phyloP scores from a whole-genome alignment of 805 yeast genomes.

The Candida ortonii region DNA sequence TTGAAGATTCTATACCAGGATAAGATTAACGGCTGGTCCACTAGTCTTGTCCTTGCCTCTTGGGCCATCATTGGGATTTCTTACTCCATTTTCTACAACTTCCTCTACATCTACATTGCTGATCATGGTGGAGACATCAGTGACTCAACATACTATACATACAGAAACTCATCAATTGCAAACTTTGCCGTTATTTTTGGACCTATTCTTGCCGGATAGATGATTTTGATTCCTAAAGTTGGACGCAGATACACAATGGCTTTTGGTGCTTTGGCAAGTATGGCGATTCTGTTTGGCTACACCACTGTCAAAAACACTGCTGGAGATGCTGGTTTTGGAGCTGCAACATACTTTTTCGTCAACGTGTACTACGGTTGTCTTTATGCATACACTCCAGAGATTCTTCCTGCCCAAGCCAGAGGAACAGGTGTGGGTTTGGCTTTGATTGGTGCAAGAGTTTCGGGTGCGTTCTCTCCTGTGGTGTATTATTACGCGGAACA shows the following conservation, averaged over 20 bases:
- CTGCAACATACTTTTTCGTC: slow-evolving; percentile 41
- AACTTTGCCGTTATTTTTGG: slow-evolving; percentile 42
- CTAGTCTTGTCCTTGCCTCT: slow-evolving; percentile 40
- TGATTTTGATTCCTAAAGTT: slow-evolving; percentile 27
- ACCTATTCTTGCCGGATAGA: slow-evolving; percentile 44
- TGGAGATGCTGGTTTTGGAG: slow-evolving; percentile 45
- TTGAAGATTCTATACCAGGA: slow-evolving; percentile 43
- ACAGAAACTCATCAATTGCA: slow-evolving; percentile 43
- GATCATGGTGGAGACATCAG: slow-evolving; percentile 45
- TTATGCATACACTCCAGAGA: slow-evolving; percentile 61
- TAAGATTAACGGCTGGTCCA: slow-evolving; percentile 35
- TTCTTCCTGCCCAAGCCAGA: slow-evolving; percentile 44
- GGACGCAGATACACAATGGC: slow-evolving; percentile 53
- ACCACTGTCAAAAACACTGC: slow-evolving; percentile 52
- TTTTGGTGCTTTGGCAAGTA: slow-evolving; percentile 46
- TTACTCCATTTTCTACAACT: slow-evolving; percentile 48
- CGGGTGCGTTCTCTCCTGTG: slow-evolving; percentile 52
- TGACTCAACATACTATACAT: slow-evolving; percentile 33
- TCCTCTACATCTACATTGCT: slow-evolving; percentile 45
- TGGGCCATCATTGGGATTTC: slow-evolving; percentile 54
- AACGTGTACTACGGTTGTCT: slow-evolving; percentile 51
- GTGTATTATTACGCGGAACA: slow-evolving; percentile 43
- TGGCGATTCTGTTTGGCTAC: slow-evolving; percentile 52
- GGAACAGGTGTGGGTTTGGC: slow-evolving; percentile 58
- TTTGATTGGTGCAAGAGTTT: slow-evolving; percentile 44